Base-by-base conservation (phyloP, 2,329 filamentous ascomycete species). In the Leptographium lundbergii region DNA sequence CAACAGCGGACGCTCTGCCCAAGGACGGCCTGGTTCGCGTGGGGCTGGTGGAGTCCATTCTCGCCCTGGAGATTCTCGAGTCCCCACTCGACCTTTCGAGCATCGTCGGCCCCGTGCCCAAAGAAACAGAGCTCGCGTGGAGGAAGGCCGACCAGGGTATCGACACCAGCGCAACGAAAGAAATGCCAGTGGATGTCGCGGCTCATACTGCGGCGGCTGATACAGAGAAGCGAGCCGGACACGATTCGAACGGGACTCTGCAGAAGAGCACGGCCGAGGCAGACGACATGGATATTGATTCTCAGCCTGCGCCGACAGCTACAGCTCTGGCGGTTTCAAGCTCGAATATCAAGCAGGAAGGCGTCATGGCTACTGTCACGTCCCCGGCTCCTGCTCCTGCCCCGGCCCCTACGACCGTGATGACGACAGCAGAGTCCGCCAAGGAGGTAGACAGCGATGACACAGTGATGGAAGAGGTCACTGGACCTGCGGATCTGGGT, bases 21-120 rank as follows among this genome's bases (percentile, higher is more conserved):
- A 70, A 72, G 19, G 70, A 74, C 51, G 73, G 77, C 1, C 70
- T 80, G 14, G 67, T 72, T 29, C 75, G 75, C 3, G 80, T 78
- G 61, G 76, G 59, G 2, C 54, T 76, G 3, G 68, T 73, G 9
- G 65, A 79, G 22, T 75, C 78, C 0, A 72, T 81, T 54, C 75
- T 78, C 47, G 75, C 77, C 6, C 71, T 74, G 6, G 73, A 73
- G 57, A 71, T 82, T 56, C 66, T 79, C 10, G 73, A 71, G 3
- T 75, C 80, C 56, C 64, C 70, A 2, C 75, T 79, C 56, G 72
- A 70, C 4, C 62, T 81, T 36, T 61, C 68, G 17, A 70, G 73
- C 22, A 72, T 79, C 68, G 65, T 80, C 9, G 74, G 75, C 2
- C 67, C 68, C 4, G 61, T 77, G 5, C 74, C 75, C 0, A 69